Evolutionary conservation across 257 asterid species (phyloP).

Genomic region (Jacaranda mimosifolia): DNA sequence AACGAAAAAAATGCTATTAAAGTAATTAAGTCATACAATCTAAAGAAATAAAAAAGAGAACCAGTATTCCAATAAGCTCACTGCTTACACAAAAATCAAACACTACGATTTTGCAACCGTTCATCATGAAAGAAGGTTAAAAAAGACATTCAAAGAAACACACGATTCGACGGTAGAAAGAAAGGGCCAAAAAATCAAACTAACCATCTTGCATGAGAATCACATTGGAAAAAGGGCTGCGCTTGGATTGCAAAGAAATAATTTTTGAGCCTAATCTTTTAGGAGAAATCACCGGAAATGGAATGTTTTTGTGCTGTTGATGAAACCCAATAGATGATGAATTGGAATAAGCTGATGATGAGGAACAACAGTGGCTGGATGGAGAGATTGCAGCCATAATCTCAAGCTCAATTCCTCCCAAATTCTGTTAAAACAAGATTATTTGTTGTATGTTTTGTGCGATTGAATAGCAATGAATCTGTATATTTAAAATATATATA

Average conservation of each 20-base stretch:
- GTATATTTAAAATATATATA: not conserved
- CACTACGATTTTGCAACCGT: not conserved
- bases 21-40: constrained; percentile 8
- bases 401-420: constrained; percentile 11
- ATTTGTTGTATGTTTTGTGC: not conserved
- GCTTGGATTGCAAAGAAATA: constrained; percentile 59
- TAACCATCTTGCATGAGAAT: constrained; percentile 84
- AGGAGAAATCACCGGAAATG: constrained; percentile 40
- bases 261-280: constrained; percentile 44
- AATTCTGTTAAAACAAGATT: constrained; percentile 11
- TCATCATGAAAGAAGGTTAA: not conserved
- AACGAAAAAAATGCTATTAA: not conserved
- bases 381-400: constrained; percentile 71
- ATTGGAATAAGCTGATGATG: constrained; percentile 57
- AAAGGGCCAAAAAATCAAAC: constrained; percentile 25
- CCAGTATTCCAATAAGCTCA: constrained; percentile 19
- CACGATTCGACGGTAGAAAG: constrained; percentile 1
- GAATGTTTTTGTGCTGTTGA: constrained; percentile 36
- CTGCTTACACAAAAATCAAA: constrained; percentile 2
- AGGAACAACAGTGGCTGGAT: constrained; percentile 57
- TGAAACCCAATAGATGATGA: constrained; percentile 50
- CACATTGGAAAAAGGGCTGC: constrained; percentile 47
- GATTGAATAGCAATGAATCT: constrained; percentile 22
- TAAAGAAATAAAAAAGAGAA: not conserved
- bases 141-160: not conserved